Evolutionary conservation across 768 basidiomycete species (phyloP).

Genomic region (Boletus rufocinnamomeus): DNA sequence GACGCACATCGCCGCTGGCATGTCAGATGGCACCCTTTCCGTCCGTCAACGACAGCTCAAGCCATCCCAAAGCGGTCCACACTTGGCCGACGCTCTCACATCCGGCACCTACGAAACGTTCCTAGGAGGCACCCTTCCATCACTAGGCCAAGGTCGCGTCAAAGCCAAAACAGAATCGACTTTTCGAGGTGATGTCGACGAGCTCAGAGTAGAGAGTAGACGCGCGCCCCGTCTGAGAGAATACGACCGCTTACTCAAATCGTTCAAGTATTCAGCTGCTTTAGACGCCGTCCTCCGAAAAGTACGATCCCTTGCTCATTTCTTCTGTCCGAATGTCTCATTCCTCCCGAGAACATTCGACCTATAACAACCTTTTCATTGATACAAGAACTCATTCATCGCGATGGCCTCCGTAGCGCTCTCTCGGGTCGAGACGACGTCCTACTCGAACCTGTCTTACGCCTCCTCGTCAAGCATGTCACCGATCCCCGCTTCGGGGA

Average conservation of each 20-base stretch:
- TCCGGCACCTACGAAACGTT: slow-evolving; percentile 70
- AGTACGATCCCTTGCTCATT: slow-evolving; percentile 41
- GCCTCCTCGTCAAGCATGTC: slow-evolving; percentile 80
- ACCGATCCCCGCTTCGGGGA: slow-evolving; percentile 92
- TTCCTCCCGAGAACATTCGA: slow-evolving; percentile 63
- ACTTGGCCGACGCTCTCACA: slow-evolving; percentile 43
- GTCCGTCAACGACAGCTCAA: slow-evolving; percentile 86
- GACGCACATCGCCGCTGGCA: slow-evolving; percentile 94
- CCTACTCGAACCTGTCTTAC: slow-evolving; percentile 87
- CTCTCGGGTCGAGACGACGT: slow-evolving; percentile 92
- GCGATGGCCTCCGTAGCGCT: slow-evolving; percentile 85
- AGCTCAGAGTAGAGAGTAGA: slow-evolving; percentile 75
- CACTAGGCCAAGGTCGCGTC: slow-evolving; percentile 55
- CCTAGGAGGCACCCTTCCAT: slow-evolving; percentile 53
- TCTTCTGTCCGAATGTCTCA: background rate
- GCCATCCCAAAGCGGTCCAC: slow-evolving; percentile 51
- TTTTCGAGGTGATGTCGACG: slow-evolving; percentile 63
- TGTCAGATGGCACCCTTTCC: slow-evolving; percentile 98
- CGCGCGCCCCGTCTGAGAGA: slow-evolving; percentile 73
- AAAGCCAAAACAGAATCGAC: slow-evolving; percentile 51
- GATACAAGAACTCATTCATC: slow-evolving; percentile 89
- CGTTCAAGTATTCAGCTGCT: slow-evolving; percentile 93
- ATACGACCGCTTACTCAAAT: slow-evolving; percentile 88
- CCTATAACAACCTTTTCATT: slow-evolving; percentile 88
- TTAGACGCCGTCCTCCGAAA: slow-evolving; percentile 89